Evolutionary conservation across 225 moss, liverwort and hornwort genomes (phyloP).

Genomic region (Marchantia paleacea): DNA sequence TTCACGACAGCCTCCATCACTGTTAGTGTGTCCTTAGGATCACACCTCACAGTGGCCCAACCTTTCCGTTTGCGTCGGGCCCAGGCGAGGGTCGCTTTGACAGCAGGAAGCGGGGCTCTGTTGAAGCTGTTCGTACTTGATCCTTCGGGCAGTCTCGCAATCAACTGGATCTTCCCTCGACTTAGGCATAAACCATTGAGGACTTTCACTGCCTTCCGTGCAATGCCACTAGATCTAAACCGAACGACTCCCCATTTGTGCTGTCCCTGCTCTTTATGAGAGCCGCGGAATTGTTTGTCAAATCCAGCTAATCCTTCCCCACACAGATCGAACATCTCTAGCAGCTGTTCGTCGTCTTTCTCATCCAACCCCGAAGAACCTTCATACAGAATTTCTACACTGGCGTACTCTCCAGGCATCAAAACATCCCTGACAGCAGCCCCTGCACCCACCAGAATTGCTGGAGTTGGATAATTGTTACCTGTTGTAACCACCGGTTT

Average conservation of each 20-base stretch:
- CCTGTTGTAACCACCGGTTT: constrained; percentile 22
- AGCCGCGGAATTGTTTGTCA: constrained; percentile 20
- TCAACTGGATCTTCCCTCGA: constrained; percentile 19
- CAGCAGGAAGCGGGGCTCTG: constrained; percentile 34
- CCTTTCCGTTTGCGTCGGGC: constrained; percentile 44
- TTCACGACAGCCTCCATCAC: constrained; percentile 14
- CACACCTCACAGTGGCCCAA: constrained; percentile 33
- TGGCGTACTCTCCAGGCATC: constrained; percentile 44
- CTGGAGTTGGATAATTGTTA: constrained; percentile 22
- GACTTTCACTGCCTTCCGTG: constrained; percentile 33
- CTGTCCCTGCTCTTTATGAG: not conserved
- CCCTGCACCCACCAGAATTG: constrained; percentile 32
- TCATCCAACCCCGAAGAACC: constrained; percentile 26
- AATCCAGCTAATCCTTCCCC: constrained; percentile 40
- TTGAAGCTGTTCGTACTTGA: constrained; percentile 26
- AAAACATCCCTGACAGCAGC: constrained; percentile 33
- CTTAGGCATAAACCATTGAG: constrained; percentile 24
- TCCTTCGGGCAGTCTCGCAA: constrained; percentile 5
- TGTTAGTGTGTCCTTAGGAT: constrained; percentile 21
- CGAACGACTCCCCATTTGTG: constrained; percentile 38
- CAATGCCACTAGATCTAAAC: constrained; percentile 25
- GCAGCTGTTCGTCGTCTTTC: constrained; percentile 31
- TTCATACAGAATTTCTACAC: constrained; percentile 35
- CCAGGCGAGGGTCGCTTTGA: constrained; percentile 48
- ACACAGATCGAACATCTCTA: constrained; percentile 38